Conservation (phyloP, 2,329 filamentous ascomycete species). For the Beauveria caledonica region DNA sequence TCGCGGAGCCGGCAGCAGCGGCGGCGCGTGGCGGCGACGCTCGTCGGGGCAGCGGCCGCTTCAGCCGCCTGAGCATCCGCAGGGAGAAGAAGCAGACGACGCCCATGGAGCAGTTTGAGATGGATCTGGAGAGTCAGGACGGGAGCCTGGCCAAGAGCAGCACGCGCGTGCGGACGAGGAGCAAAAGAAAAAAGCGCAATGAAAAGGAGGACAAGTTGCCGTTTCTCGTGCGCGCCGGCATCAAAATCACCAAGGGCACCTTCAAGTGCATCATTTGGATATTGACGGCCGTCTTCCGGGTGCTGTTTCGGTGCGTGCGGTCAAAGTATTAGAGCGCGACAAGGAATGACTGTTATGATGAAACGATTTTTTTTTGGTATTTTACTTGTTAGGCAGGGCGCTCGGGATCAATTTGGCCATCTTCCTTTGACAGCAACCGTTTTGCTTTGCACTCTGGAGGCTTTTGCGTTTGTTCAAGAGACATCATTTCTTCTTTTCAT, state of each 20-base stretch:
- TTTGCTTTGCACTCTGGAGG: background rate
- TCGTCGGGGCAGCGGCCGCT: constrained; percentile 13
- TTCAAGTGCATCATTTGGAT: constrained; percentile 54
- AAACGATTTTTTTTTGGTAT: background rate
- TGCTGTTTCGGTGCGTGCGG: constrained; percentile 42
- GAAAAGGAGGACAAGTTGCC: constrained; percentile 42
- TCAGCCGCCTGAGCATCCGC: constrained; percentile 21
- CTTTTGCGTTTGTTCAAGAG: background rate
- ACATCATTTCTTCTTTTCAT: background rate
- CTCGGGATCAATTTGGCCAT: background rate
- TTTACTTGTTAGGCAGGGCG: background rate
- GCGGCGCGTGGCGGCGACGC: constrained; percentile 11
- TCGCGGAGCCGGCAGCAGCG: constrained; percentile 16
- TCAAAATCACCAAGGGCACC: constrained; percentile 42
- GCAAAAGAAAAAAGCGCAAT: constrained; percentile 27
- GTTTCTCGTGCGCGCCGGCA: constrained; percentile 37
- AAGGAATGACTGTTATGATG: background rate
- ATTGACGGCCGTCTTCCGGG: constrained; percentile 44
- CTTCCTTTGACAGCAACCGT: background rate
- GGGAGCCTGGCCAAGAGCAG: constrained; percentile 30
- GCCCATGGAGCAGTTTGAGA: constrained; percentile 48
- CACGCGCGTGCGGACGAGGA: background rate
- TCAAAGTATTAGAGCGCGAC: constrained; percentile 29
- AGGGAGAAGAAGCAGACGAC: constrained; percentile 24
- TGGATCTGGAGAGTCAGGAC: constrained; percentile 56